These are phyloP conservation scores for Lactarius psammicola DNA, from an alignment of 768 basidiomycete genomes.

Conservation along the genomic window DNA sequence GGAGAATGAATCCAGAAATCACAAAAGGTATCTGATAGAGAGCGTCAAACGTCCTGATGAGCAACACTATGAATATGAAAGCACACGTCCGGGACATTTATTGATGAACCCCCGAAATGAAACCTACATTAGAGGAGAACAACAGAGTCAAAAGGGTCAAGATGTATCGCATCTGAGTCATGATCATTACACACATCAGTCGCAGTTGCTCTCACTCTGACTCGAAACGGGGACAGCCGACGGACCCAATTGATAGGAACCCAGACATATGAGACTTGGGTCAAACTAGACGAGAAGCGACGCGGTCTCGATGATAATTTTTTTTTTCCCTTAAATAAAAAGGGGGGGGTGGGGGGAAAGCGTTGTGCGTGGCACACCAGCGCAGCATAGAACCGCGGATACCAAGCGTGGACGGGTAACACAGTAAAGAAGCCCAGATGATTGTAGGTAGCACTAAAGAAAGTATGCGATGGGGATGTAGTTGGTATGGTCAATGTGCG, in stretches of 20 bases:
- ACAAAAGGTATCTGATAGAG: slow-evolving; percentile 15
- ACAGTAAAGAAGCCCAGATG: slow-evolving; percentile 22
- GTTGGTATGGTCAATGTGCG: slow-evolving; percentile 25
- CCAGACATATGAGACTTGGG: not conserved
- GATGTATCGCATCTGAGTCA: not conserved
- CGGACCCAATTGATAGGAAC: not conserved
- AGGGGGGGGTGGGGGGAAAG: not conserved
- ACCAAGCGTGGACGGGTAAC: slow-evolving; percentile 18
- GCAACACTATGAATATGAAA: slow-evolving; percentile 4
- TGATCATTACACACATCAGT: not conserved
- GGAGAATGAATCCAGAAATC: slow-evolving; percentile 17
- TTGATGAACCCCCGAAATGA: not conserved
- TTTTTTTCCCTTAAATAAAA: slow-evolving; percentile 11
- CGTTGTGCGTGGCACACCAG: slow-evolving; percentile 19
- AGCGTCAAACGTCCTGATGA: not conserved
- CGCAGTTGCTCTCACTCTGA: slow-evolving; percentile 2
- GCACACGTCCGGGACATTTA: slow-evolving; percentile 1
- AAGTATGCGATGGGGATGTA: slow-evolving; percentile 23
- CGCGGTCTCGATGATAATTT: not conserved
- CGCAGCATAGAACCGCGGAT: slow-evolving; percentile 23
- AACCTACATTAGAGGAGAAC: not conserved
- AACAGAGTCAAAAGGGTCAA: not conserved
- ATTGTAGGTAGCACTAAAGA: slow-evolving; percentile 25
- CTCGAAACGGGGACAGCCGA: slow-evolving; percentile 20
- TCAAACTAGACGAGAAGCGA: slow-evolving; percentile 7